phyloP scores from a whole-genome alignment of 129 eudicot species.

The Cynara cardunculus region DNA sequence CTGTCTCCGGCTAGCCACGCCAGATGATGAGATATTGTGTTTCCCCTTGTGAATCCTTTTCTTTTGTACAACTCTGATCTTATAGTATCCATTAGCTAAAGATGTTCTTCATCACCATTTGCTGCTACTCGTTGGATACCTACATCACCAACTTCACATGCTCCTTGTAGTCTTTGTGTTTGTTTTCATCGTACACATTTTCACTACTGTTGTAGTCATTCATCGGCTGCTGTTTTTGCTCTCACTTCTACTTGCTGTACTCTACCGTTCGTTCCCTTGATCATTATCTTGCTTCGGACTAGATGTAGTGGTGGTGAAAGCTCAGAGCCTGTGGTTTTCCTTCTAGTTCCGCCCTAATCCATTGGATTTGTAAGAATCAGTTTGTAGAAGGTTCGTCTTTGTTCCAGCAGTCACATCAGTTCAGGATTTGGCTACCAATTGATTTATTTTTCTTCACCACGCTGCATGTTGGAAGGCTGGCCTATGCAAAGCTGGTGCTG shows the following conservation, averaged over 20 bases:
- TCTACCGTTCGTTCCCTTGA: background rate
- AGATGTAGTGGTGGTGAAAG: background rate
- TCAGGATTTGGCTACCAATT: too few relatives aligned
- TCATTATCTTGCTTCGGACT: background rate
- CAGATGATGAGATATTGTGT: constrained; percentile 63
- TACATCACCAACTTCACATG: constrained; percentile 20
- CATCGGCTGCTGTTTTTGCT: background rate
- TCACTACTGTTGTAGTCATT: constrained; percentile 9
- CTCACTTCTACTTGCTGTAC: background rate
- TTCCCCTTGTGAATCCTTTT: constrained; percentile 59
- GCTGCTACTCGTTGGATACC: constrained; percentile 17
- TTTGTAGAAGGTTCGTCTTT: background rate
- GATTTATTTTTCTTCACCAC: too few relatives aligned
- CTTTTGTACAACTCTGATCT: constrained; percentile 61
- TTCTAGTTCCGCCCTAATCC: background rate
- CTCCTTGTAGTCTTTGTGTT: constrained; percentile 13
- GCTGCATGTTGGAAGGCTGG: too few relatives aligned
- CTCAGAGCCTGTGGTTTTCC: too few relatives aligned
- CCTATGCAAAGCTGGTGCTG: too few relatives aligned
- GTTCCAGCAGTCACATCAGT: too few relatives aligned
- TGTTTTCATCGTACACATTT: constrained; percentile 27
- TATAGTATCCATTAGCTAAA: constrained; percentile 67
- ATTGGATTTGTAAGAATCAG: background rate
- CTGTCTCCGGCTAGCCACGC: constrained; percentile 94
- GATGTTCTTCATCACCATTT: constrained; percentile 18